phyloP scores from a whole-genome alignment of 1,284 basidiomycete genomes.

The Testicularia cyperi region DNA sequence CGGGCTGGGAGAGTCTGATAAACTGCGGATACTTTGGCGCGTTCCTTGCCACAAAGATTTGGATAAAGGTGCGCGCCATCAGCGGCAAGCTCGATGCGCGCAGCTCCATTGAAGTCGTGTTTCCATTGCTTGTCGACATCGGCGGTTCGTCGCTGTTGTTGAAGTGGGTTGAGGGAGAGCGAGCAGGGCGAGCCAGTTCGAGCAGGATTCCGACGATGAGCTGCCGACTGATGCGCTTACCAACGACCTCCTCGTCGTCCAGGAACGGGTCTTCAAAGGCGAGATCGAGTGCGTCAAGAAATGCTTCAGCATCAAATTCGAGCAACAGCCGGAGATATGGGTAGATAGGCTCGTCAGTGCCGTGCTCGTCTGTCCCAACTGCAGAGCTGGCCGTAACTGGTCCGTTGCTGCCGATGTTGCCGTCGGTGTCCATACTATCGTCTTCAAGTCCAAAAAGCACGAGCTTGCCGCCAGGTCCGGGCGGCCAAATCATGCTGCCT shows the following conservation, averaged over 20 bases:
- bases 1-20: conserved; percentile 70
- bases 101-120: too few relatives aligned
- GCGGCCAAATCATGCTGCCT: conserved; percentile 76
- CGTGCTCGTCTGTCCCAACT: conserved; percentile 5
- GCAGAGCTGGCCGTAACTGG: conserved; percentile 62
- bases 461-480: conserved; percentile 70
- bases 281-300: conserved; percentile 88
- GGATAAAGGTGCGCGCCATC: conserved; percentile 69
- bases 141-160: background rate
- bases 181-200: conserved; percentile 69
- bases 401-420: conserved; percentile 68
- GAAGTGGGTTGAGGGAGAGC: too few relatives aligned
- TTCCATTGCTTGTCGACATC: background rate
- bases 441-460: conserved; percentile 64
- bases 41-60: conserved; percentile 95
- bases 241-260: conserved; percentile 68
- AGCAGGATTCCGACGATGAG: conserved; percentile 81
- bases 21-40: conserved; percentile 94
- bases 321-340: conserved; percentile 84
- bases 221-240: conserved; percentile 69
- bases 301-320: conserved; percentile 87
- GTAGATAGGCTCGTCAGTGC: conserved; percentile 67
- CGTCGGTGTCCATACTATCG: conserved; percentile 64
- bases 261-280: conserved; percentile 91
- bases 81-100: conserved; percentile 16